These are phyloP conservation scores for Aspergillus ibericus DNA, from an alignment of 2,329 filamentous ascomycete species.

Conservation along the genomic window DNA sequence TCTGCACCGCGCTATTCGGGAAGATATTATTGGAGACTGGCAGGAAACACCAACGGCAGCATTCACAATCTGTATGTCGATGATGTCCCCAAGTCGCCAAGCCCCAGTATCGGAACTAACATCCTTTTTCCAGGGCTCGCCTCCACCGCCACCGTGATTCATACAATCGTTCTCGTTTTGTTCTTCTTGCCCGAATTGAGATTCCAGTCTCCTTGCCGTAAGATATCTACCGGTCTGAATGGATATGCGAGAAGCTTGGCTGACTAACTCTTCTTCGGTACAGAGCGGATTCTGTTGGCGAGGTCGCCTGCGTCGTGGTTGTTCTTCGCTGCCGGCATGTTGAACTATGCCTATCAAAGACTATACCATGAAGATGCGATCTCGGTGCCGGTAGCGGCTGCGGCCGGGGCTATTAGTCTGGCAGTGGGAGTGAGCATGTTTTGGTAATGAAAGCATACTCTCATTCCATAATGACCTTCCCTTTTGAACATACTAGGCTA, in stretches of 20 bases:
- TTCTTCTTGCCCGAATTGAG: not conserved
- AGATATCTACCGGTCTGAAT: no score
- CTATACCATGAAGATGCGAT: not conserved
- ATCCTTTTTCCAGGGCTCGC: not conserved
- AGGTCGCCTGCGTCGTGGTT: not conserved
- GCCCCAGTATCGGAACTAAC: not conserved
- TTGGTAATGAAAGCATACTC: no score
- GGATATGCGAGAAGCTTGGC: not conserved
- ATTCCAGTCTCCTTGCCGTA: not conserved
- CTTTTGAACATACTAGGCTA: no score
- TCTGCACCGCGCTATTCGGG: not conserved
- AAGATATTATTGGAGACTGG: not conserved
- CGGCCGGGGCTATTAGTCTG: not conserved
- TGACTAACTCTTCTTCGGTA: not conserved
- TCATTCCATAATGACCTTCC: no score
- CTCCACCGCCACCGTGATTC: not conserved
- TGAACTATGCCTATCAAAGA: not conserved
- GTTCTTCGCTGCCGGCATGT: not conserved
- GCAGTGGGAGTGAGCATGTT: not conserved
- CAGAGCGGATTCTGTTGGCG: not conserved
- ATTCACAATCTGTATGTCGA: not conserved
- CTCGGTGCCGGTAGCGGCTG: not conserved
- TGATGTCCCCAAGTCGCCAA: no score
- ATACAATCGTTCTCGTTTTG: not conserved
- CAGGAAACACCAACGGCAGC: not conserved